Percentiles rank a stretch among this genome's conserved stretches.
These are phyloP conservation scores for Knoxdaviesia proteae DNA, from an alignment of 2,329 filamentous ascomycete genomes.

Conservation along the genomic window DNA sequence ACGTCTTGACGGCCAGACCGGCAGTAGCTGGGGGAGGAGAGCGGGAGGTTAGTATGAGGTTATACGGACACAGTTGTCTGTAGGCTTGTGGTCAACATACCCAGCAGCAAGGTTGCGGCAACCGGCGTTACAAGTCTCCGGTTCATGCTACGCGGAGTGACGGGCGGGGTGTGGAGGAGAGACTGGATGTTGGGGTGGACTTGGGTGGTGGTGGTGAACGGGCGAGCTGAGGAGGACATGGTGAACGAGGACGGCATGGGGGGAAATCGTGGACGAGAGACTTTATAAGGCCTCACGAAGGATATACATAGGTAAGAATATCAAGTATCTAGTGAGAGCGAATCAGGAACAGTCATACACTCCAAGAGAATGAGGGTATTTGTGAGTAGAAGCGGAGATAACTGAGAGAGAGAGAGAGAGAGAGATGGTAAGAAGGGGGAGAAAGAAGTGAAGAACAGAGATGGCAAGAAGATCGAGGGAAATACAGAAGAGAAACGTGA, in stretches of 20 bases:
- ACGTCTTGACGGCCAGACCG: constrained; percentile 3
- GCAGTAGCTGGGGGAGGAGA: neutral
- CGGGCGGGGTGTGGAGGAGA: constrained; percentile 7
- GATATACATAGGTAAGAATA: too few species aligned
- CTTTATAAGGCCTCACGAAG: too few species aligned
- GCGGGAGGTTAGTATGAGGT: neutral
- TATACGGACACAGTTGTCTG: too few species aligned
- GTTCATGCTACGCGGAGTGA: constrained; percentile 5
- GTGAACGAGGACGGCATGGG: neutral
- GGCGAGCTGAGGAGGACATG: constrained; percentile 4
- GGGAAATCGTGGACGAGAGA: too few species aligned
- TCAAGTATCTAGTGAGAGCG: too few species aligned
- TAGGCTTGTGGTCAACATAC: constrained; percentile 5
- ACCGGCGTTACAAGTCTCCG: constrained; percentile 8
- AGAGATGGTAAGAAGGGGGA: neutral
- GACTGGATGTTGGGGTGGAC: constrained; percentile 12
- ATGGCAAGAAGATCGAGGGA: neutral
- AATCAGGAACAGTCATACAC: neutral
- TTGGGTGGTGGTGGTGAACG: constrained; percentile 11
- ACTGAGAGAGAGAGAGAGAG: neutral
- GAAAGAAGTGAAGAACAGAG: neutral
- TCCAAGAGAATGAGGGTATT: neutral
- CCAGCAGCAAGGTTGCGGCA: constrained; percentile 12
- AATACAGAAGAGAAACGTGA: neutral
- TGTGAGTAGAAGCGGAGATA: neutral